Evolutionary conservation across 1,284 basidiomycete species (phyloP), one percentile per base, ranked within the genome.

Genomic region (Ceratobasidium papillatum): DNA sequence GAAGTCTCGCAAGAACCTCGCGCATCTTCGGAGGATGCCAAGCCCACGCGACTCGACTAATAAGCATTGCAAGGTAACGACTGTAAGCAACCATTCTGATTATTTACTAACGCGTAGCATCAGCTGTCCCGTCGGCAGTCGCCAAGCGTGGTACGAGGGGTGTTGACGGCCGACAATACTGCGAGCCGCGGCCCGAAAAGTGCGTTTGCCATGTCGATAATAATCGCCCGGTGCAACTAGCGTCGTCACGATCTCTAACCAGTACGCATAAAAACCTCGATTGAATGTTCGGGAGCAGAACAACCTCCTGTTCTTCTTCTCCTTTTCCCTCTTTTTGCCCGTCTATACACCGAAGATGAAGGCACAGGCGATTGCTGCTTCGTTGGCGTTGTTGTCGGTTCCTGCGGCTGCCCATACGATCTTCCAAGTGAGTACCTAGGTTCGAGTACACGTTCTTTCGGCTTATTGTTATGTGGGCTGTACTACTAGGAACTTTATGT

Each of bases 361-460:
- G 56, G 56, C 69, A 19, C 69, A 72, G 41, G 58, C 32, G 14
- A 51, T 72, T 52, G 69, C 56, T 52, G 58, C 69, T 22, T 72
- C 69, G 27, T 56, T 72, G 27, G 69, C 69, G 22, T 25, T 72
- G 30, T 51, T 72, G 17, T 62, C 69, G 43, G 69, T 45, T 19
- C 69, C 32, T 32, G 76, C 74, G n/a, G 71, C 74, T 59, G 76
- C 74, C 8, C 76, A 76, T n/a, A 76, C 76, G 2, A 76, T 76
- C 64, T 72, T 76, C 34, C 76, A 76, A 38, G 69, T 72, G 34
- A 19, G 45, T 45, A 59, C 19, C n/a, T 49, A 19, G 51, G 25
- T 27, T 61, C 27, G 25, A 36, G 27, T 7, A 17, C 22, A 27
- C 11, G 9, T 51, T 17, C 34, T 30, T 52, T 22, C 41, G 32